phyloP scores from a whole-genome alignment of 2,329 filamentous ascomycete species.

The Penicillium sp. region DNA sequence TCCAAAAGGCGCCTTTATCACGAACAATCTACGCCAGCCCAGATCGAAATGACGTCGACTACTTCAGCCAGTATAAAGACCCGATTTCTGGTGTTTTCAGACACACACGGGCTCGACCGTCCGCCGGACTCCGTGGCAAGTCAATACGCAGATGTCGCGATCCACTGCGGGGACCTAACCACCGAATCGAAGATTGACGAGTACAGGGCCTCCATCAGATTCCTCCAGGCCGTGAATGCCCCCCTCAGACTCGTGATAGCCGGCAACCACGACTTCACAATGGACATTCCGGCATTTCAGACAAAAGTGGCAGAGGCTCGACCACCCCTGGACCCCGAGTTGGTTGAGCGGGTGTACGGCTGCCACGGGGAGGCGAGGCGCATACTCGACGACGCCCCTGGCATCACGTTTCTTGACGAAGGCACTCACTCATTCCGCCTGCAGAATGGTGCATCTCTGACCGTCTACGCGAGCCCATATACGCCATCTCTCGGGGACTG shows the following conservation, averaged over 20 bases:
- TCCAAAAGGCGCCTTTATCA: no score
- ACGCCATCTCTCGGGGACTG: slow-evolving; percentile 50
- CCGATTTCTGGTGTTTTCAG: slow-evolving; percentile 10
- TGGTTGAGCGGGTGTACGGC: slow-evolving; percentile 42
- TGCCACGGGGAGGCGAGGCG: slow-evolving; percentile 36
- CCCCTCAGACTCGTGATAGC: slow-evolving; percentile 56
- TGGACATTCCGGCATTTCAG: slow-evolving; percentile 41
- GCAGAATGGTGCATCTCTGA: slow-evolving; percentile 50
- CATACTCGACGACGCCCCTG: slow-evolving; percentile 41
- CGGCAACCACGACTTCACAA: slow-evolving; percentile 54
- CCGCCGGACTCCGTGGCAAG: not conserved
- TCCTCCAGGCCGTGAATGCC: slow-evolving; percentile 46
- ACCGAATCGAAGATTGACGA: slow-evolving; percentile 14
- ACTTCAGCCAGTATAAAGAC: slow-evolving; percentile 8
- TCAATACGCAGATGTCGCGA: slow-evolving; percentile 10
- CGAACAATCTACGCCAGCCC: no score
- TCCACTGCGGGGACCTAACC: slow-evolving; percentile 18
- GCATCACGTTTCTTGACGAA: slow-evolving; percentile 52
- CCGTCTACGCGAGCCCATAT: slow-evolving; percentile 54
- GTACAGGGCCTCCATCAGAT: slow-evolving; percentile 36
- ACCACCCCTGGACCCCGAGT: slow-evolving; percentile 26
- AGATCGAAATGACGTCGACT: no score
- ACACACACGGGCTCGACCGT: slow-evolving; percentile 11
- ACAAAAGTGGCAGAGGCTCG: slow-evolving; percentile 30
- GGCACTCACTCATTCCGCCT: slow-evolving; percentile 51